Base-by-base conservation (phyloP, 495 filamentous ascomycete species). In the Talaromyces thailandensis region DNA sequence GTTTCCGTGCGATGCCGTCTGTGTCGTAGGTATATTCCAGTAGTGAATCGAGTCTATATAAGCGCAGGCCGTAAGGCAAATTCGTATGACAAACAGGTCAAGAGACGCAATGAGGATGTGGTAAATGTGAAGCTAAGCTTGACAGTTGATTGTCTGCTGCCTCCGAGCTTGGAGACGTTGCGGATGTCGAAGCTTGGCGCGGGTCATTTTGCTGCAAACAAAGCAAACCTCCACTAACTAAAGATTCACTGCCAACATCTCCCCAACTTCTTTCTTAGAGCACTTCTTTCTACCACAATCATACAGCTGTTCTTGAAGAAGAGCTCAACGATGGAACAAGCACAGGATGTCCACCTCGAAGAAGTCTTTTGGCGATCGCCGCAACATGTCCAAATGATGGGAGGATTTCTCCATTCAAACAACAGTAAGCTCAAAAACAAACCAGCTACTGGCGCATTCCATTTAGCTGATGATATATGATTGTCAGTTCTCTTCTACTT, bases 401-500 rank as follows among this genome's bases (percentile, higher is more conserved):
- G 79, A 32, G 82, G 82, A 52, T 79, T 64, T 63, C 72, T 80
- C 12, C 77, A 81, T 74, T 76, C 79, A 61, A 76, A 79, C 66
- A 75, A 81, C 65, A 78, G 77, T 80, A 68, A 52, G 75, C 31
- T 35, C 31, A 35, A 11, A n/a, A 45, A 37, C 21, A 57, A 7
- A 60, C 14, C 7, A 14, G 23, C n/a, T 37, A 35, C 52, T 8
- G 21, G 12, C 25, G 8, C n/a, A 29, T 21, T 32, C 6, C 3
- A 61, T 32, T 3, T 59, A 48, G 50, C 40, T 16, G 11, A 32
- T 55, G n/a, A 45, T 31, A 56, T 29, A 11, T 1, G 32, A 53
- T 26, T n/a, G 12, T 31, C 14, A 79, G 86, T 97, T 29, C 88
- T 95, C 56, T 91, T 87, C 74, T 98, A 98, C 73, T 97, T 98